Evolutionary conservation across 1,139 yeast genomes (phyloP).

Genomic region (Yarrowia galli): DNA sequence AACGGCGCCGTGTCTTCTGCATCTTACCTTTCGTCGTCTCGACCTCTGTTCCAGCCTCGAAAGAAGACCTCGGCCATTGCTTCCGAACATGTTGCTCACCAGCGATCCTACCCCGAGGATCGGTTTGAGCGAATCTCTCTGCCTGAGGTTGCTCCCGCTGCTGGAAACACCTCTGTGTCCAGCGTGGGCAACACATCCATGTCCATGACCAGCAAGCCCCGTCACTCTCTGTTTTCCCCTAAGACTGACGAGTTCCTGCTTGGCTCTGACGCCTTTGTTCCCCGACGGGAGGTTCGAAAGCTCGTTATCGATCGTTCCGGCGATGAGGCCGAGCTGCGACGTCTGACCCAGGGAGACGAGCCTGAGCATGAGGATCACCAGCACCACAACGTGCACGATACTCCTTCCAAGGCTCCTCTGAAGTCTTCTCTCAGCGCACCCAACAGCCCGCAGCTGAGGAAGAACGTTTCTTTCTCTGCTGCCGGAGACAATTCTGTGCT

Average conservation of each 20-base stretch:
- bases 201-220: conserved; percentile 13
- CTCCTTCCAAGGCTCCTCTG: conserved; percentile 31
- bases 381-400: conserved; percentile 3
- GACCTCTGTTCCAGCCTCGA: conserved; percentile 51
- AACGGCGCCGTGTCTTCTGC: conserved; percentile 61
- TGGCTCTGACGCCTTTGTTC: conserved; percentile 75
- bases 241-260: conserved; percentile 71
- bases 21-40: conserved; percentile 63
- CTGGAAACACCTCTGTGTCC: conserved; percentile 32
- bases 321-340: conserved; percentile 42
- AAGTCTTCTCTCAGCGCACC: conserved; percentile 26
- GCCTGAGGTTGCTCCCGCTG: conserved; percentile 15
- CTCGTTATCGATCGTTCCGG: conserved; percentile 60
- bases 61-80: conserved; percentile 36
- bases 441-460: conserved; percentile 34
- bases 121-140: conserved; percentile 27
- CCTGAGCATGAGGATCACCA: conserved; percentile 19
- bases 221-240: conserved; percentile 49
- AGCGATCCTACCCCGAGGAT: conserved; percentile 12
- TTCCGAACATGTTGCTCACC: conserved; percentile 20
- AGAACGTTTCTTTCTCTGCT: conserved; percentile 29
- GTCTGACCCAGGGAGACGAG: conserved; percentile 24
- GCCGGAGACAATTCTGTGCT: conserved; percentile 37
- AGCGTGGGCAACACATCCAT: conserved; percentile 33
- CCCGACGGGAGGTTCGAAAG: conserved; percentile 64